A percentile compares a stretch with the other conserved stretches of the same genome.
Evolutionary conservation across 306 rosid species (phyloP).

Genomic region (Prunus campanulata): DNA sequence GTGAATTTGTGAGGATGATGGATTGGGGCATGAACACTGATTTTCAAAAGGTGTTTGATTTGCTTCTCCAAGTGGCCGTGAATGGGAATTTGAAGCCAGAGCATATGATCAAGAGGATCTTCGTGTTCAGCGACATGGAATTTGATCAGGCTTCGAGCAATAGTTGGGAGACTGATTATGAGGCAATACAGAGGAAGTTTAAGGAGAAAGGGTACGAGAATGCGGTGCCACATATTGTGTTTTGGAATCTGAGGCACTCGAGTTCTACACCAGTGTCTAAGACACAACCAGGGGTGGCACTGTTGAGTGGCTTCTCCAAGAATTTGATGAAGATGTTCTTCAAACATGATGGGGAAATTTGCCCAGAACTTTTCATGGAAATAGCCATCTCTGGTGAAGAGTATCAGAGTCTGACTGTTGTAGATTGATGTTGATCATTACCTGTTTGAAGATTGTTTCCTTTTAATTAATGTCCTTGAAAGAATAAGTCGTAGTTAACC

Average conservation of each 20-base stretch:
- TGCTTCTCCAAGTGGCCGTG: constrained; percentile 31
- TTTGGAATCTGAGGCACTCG: constrained; percentile 68
- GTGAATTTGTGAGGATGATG: too few relatives aligned
- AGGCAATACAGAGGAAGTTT: constrained; percentile 50
- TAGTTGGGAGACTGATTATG: constrained; percentile 66
- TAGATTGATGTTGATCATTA: constrained; percentile 22
- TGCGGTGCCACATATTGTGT: constrained; percentile 37
- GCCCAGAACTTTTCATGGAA: constrained; percentile 35
- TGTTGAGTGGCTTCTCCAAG: constrained; percentile 73
- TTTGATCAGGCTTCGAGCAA: constrained; percentile 27
- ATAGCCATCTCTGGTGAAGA: constrained; percentile 49
- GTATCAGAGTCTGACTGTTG: constrained; percentile 37
- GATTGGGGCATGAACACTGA: constrained; percentile 5
- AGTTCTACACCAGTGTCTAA: constrained; percentile 45
- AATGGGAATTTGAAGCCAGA: constrained; percentile 32
- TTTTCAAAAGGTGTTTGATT: constrained; percentile 43
- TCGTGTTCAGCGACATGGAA: constrained; percentile 35
- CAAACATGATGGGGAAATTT: constrained; percentile 33
- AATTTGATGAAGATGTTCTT: constrained; percentile 53
- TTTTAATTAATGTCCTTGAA: too few relatives aligned
- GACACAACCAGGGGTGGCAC: constrained; percentile 53
- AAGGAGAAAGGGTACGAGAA: too few relatives aligned
- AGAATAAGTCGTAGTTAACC: too few relatives aligned
- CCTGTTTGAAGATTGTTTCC: too few relatives aligned
- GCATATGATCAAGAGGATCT: not conserved